Evolutionary conservation across 345 rosid species (phyloP).

Genomic region (Trapa incisa): DNA sequence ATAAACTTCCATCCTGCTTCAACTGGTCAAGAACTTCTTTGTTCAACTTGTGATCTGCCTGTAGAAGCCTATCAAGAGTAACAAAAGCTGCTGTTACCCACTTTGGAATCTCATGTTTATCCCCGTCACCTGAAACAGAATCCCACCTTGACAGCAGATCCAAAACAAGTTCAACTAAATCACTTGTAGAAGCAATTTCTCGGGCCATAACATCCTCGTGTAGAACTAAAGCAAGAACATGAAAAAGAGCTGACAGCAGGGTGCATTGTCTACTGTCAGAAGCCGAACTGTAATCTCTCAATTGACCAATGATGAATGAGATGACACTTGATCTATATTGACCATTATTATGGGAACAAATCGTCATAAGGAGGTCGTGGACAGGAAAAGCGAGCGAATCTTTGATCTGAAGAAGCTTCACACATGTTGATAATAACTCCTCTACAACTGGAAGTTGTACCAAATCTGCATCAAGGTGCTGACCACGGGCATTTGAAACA

Average conservation of each 20-base stretch:
- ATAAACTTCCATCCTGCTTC: slow-evolving; percentile 31
- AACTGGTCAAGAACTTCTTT: slow-evolving; percentile 61
- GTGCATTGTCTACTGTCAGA: slow-evolving; percentile 42
- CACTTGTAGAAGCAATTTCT: slow-evolving; percentile 64
- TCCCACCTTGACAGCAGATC: slow-evolving; percentile 75
- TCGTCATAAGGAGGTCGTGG: slow-evolving; percentile 69
- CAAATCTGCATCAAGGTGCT: slow-evolving; percentile 55
- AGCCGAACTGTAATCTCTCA: slow-evolving; percentile 41
- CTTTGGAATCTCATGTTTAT: slow-evolving; percentile 55
- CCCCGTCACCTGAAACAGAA: slow-evolving; percentile 36
- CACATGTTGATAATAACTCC: slow-evolving; percentile 74
- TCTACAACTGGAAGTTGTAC: slow-evolving; percentile 79
- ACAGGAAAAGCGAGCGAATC: slow-evolving; percentile 84
- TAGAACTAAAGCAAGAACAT: slow-evolving; percentile 84
- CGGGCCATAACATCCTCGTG: slow-evolving; percentile 80
- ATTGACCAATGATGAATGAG: slow-evolving; percentile 59
- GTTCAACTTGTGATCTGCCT: slow-evolving; percentile 69
- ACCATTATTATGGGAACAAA: slow-evolving; percentile 82
- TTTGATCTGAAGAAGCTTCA: slow-evolving; percentile 81
- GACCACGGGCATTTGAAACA: slow-evolving; percentile 29
- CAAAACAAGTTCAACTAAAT: slow-evolving; percentile 54
- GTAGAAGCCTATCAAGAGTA: slow-evolving; percentile 80
- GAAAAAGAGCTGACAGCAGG: slow-evolving; percentile 57
- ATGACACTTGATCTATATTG: slow-evolving; percentile 65
- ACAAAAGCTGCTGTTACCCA: slow-evolving; percentile 96